Evolutionary conservation across 1,284 basidiomycete genomes (phyloP).

Genomic region (Phaffia rhodozyma): DNA sequence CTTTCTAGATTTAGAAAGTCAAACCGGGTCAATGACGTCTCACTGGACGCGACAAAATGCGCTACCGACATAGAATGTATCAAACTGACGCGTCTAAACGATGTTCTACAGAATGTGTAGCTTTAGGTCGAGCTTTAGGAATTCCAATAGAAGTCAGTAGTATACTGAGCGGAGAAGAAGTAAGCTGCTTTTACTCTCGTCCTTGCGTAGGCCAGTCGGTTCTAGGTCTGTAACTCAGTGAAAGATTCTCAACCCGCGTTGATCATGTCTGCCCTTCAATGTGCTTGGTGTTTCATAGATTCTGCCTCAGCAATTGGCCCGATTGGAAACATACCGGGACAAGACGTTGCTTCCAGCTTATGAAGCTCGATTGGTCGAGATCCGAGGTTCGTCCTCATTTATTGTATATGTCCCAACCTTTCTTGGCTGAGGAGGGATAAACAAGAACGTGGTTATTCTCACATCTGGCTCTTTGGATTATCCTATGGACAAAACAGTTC

Average conservation of each 20-base stretch:
- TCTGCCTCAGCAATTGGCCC: background rate
- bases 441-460: no score
- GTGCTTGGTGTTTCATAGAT: background rate
- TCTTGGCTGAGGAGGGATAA: no score
- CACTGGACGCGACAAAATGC: no score
- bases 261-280: background rate
- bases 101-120: background rate
- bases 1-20: no score
- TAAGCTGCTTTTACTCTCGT: background rate
- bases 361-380: background rate
- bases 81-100: no score
- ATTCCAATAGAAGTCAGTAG: background rate
- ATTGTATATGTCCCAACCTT: no score
- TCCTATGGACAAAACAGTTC: no score
- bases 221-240: no score
- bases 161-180: background rate
- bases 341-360: constrained; percentile 4
- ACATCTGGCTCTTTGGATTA: no score
- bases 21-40: no score
- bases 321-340: constrained; percentile 6
- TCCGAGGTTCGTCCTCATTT: constrained; percentile 1
- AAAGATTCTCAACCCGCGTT: background rate
- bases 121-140: constrained; percentile 1
- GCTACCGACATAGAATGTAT: no score
- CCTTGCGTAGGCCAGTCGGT: background rate